A percentile compares a stretch with the other conserved stretches of the same genome.
phyloP scores from a whole-genome alignment of 2,329 filamentous ascomycete species.

The Exophiala aquamarina region DNA sequence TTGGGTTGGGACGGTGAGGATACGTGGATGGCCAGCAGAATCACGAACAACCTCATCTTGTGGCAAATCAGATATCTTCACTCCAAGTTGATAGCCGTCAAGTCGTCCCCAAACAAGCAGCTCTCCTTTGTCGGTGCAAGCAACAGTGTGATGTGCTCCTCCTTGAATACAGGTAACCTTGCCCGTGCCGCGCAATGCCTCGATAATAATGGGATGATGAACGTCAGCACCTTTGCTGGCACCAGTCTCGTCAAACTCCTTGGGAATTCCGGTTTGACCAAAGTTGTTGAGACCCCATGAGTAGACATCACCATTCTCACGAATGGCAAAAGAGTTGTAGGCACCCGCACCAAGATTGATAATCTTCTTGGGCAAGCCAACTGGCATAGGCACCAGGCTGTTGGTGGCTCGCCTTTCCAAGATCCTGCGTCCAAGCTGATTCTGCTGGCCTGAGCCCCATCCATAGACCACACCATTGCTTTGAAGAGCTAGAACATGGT shows the following conservation, averaged over 20 bases:
- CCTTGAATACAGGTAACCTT: conserved; percentile 69
- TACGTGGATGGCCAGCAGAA: conserved; percentile 64
- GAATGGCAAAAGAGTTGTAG: conserved; percentile 79
- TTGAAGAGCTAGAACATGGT: conserved; percentile 70
- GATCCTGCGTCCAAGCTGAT: conserved; percentile 64
- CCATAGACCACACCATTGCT: conserved; percentile 64
- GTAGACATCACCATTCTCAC: conserved; percentile 65
- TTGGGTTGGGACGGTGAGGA: conserved; percentile 65
- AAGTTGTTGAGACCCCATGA: conserved; percentile 88
- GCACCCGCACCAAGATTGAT: conserved; percentile 67
- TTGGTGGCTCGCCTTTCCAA: conserved; percentile 57
- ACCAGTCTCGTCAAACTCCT: conserved; percentile 50
- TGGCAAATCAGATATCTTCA: conserved; percentile 57
- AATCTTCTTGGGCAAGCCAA: conserved; percentile 53
- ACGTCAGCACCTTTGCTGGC: conserved; percentile 71
- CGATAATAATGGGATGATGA: conserved; percentile 67
- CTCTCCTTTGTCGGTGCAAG: conserved; percentile 53
- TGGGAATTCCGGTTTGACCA: conserved; percentile 68
- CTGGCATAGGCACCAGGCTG: conserved; percentile 51
- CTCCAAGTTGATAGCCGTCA: conserved; percentile 61
- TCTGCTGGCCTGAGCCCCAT: conserved; percentile 73
- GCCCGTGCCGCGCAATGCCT: conserved; percentile 57
- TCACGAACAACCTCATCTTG: conserved; percentile 61
- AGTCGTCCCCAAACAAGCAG: conserved; percentile 62
- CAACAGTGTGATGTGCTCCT: conserved; percentile 72